Evolutionary conservation across 352 stramenopile species (phyloP).

Genomic region (Lagenidium giganteum): DNA sequence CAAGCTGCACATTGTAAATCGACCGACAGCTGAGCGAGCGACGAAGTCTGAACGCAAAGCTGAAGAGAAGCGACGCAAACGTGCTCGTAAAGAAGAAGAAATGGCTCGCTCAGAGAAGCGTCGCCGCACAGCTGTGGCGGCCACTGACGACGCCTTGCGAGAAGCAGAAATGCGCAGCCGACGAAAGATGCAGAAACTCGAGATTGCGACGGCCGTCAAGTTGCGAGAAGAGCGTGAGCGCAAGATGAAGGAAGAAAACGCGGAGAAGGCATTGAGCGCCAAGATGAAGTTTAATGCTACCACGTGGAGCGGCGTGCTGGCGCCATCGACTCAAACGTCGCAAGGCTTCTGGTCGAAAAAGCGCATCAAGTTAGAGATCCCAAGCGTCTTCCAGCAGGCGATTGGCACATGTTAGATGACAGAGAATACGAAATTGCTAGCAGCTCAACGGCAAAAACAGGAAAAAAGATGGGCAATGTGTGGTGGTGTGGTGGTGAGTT

Average conservation of each 20-base stretch:
- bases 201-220: constrained; percentile 58
- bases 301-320: constrained; percentile 48
- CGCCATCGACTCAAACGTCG: constrained; percentile 19
- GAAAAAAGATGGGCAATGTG: not conserved
- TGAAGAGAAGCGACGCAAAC: constrained; percentile 80
- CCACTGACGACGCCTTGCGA: constrained; percentile 73
- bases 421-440: not conserved
- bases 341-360: constrained; percentile 57
- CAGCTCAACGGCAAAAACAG: not conserved
- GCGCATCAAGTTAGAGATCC: constrained; percentile 47
- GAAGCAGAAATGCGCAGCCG: constrained; percentile 74
- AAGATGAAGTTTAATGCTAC: constrained; percentile 66
- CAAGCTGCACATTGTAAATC: constrained; percentile 64
- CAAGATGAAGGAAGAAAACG: constrained; percentile 38
- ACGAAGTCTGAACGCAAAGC: constrained; percentile 84
- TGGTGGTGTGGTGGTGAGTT: not conserved
- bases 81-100: constrained; percentile 65
- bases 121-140: constrained; percentile 63
- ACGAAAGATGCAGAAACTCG: constrained; percentile 56
- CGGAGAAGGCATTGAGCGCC: constrained; percentile 26
- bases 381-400: constrained; percentile 31
- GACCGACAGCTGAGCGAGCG: constrained; percentile 63
- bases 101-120: constrained; percentile 73
- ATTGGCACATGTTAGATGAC: constrained; percentile 13
- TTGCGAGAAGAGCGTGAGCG: constrained; percentile 59